A percentile compares a stretch with the other conserved stretches of the same genome.
These are phyloP conservation scores for Leccinum pellstonianum DNA, from an alignment of 768 basidiomycete species.

Conservation along the genomic window DNA sequence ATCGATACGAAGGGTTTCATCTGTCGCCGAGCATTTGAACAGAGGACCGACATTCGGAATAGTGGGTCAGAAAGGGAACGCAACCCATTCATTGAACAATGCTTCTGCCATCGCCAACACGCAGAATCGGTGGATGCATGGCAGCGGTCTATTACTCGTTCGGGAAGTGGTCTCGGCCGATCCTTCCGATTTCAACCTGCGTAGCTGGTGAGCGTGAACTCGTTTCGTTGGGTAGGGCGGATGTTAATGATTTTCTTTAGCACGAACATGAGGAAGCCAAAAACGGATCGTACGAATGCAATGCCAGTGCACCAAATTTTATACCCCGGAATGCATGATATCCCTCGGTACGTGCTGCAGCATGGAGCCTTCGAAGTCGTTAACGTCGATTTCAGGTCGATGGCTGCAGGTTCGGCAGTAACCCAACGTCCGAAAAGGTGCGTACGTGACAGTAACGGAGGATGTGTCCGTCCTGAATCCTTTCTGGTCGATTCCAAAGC, in stretches of 20 bases:
- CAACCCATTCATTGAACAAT: conserved; percentile 17
- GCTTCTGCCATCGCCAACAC: conserved; percentile 11
- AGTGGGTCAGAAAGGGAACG: conserved; percentile 17
- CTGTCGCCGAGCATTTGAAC: conserved; percentile 2
- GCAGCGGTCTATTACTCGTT: conserved; percentile 10
- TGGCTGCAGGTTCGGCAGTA: not conserved
- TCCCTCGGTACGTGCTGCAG: not conserved
- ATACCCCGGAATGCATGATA: conserved; percentile 5
- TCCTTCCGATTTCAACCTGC: conserved; percentile 19
- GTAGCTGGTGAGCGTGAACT: conserved; percentile 8
- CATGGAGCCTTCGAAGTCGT: not conserved
- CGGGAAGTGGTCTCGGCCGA: conserved; percentile 15
- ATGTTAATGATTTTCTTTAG: conserved; percentile 3
- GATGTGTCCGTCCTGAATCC: not conserved
- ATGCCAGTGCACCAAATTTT: conserved; percentile 2
- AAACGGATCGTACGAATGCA: not conserved
- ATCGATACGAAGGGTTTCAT: conserved; percentile 7
- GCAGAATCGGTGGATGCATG: conserved; percentile 5
- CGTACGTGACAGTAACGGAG: conserved; percentile 7
- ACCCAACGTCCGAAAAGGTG: conserved; percentile 9
- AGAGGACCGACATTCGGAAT: conserved; percentile 3
- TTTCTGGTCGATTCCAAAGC: not conserved
- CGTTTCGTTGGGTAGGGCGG: not conserved
- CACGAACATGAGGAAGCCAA: not conserved
- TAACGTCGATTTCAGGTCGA: not conserved